Percentiles rank a stretch among this genome's conserved stretches.
Evolutionary conservation across 495 filamentous ascomycete species (phyloP).

Genomic region (Tuber umbilicatum): DNA sequence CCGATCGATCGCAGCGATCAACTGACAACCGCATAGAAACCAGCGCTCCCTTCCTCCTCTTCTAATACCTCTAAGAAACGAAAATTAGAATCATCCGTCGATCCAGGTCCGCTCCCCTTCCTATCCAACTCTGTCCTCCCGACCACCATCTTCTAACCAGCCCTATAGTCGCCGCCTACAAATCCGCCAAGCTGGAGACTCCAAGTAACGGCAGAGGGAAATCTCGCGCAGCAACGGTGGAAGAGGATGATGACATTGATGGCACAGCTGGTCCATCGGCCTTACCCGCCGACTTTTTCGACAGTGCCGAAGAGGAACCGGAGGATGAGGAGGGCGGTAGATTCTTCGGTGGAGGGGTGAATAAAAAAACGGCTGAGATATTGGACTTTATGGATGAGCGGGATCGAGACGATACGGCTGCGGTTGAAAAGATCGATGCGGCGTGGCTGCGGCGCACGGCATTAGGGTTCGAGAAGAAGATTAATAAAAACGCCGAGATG

Average conservation of each 20-base stretch:
- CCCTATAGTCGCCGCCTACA: slow-evolving; percentile 54
- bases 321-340: slow-evolving; percentile 85
- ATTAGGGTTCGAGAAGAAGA: slow-evolving; percentile 82
- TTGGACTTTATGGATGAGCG: slow-evolving; percentile 78
- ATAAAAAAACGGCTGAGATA: slow-evolving; percentile 70
- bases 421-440: slow-evolving; percentile 69
- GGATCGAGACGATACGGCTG: slow-evolving; percentile 52
- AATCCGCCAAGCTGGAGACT: slow-evolving; percentile 70
- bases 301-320: slow-evolving; percentile 54
- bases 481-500: slow-evolving; percentile 86
- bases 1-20: slow-evolving; percentile 26
- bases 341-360: slow-evolving; percentile 91
- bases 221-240: slow-evolving; percentile 54
- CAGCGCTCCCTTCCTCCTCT: slow-evolving; percentile 44
- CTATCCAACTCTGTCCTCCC: slow-evolving; percentile 6
- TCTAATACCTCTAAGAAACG: slow-evolving; percentile 53
- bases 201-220: slow-evolving; percentile 53
- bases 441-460: slow-evolving; percentile 78
- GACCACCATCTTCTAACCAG: slow-evolving; percentile 6
- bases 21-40: slow-evolving; percentile 47
- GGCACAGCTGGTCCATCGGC: slow-evolving; percentile 57
- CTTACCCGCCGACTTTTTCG: slow-evolving; percentile 55
- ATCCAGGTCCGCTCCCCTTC: slow-evolving; percentile 57
- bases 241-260: slow-evolving; percentile 58
- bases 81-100: slow-evolving; percentile 63